Percentiles rank a stretch among this genome's conserved stretches.
These are phyloP conservation scores for Novymonas esmeraldas DNA, from an alignment of 208 protist species.

Conservation along the genomic window DNA sequence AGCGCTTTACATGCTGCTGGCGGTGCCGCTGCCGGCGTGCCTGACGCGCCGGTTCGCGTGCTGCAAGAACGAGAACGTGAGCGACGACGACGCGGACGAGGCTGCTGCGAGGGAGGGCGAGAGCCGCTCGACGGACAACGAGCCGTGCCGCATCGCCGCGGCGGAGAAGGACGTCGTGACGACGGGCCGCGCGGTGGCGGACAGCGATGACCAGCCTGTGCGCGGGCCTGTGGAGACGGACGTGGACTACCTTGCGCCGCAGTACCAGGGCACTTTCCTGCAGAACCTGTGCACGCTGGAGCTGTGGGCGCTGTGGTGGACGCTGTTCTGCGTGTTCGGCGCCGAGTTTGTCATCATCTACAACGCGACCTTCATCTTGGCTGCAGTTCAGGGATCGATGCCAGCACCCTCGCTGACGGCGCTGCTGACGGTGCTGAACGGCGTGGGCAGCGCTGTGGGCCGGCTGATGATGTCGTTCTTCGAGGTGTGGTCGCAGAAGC, in stretches of 20 bases:
- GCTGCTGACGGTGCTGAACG: conserved; percentile 53
- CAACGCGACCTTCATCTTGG: conserved; percentile 51
- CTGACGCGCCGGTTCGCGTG: conserved; percentile 5
- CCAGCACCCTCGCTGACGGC: conserved; percentile 27
- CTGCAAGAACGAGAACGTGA: conserved; percentile 3
- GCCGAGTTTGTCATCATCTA: conserved; percentile 57
- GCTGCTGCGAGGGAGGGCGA: background rate
- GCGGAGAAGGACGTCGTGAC: conserved; percentile 1
- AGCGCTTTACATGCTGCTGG: conserved; percentile 34
- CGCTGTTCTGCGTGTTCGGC: conserved; percentile 41
- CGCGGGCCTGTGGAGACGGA: conserved; percentile 30
- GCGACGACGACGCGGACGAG: conserved; percentile 4
- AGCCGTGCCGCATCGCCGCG: conserved; percentile 4
- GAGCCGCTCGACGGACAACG: background rate
- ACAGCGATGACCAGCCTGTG: background rate
- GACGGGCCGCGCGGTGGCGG: background rate
- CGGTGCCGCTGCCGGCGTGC: conserved; percentile 32
- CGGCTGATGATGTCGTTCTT: conserved; percentile 49
- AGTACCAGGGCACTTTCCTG: conserved; percentile 58
- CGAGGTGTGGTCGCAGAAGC: conserved; percentile 54
- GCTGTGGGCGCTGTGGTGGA: conserved; percentile 51
- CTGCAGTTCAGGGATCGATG: conserved; percentile 34
- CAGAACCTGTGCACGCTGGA: conserved; percentile 35
- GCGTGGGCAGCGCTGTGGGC: conserved; percentile 55
- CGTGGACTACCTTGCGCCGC: conserved; percentile 63